phyloP scores from a whole-genome alignment of 306 rosid species.

The Quercus parvula region DNA sequence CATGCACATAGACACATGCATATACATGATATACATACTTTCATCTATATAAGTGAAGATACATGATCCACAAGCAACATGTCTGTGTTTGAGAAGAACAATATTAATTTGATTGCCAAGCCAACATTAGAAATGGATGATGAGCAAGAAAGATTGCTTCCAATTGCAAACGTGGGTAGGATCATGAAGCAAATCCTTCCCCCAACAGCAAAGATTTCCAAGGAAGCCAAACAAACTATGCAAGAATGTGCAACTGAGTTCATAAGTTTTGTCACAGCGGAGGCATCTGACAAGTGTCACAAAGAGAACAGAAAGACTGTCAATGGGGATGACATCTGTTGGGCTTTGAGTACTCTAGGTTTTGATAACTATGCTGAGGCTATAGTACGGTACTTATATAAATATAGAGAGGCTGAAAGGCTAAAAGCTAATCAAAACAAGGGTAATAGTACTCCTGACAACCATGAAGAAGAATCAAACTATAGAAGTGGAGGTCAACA shows the following conservation, averaged over 20 bases:
- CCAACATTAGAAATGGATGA: slow-evolving; percentile 36
- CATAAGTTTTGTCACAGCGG: slow-evolving; percentile 74
- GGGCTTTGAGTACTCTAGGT: slow-evolving; percentile 77
- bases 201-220: slow-evolving; percentile 64
- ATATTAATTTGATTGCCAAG: neutral
- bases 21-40: neutral
- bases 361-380: slow-evolving; percentile 76
- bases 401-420: slow-evolving; percentile 50
- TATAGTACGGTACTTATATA: slow-evolving; percentile 45
- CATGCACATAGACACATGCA: slow-evolving; percentile 7
- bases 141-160: slow-evolving; percentile 56
- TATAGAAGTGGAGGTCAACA: neutral
- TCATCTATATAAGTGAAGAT: neutral
- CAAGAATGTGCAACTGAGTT: slow-evolving; percentile 92
- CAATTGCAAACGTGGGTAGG: slow-evolving; percentile 81
- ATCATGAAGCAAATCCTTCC: slow-evolving; percentile 76
- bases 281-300: slow-evolving; percentile 89
- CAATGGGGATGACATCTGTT: slow-evolving; percentile 88
- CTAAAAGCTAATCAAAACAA: slow-evolving; percentile 33
- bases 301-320: slow-evolving; percentile 86
- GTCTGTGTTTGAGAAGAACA: neutral
- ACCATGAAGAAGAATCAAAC: slow-evolving; percentile 1
- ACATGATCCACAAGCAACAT: neutral
- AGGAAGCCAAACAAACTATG: slow-evolving; percentile 68
- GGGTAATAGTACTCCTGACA: neutral